phyloP scores from a whole-genome alignment of 2,329 filamentous ascomycete genomes.

The Aspergillus tubingensis region DNA sequence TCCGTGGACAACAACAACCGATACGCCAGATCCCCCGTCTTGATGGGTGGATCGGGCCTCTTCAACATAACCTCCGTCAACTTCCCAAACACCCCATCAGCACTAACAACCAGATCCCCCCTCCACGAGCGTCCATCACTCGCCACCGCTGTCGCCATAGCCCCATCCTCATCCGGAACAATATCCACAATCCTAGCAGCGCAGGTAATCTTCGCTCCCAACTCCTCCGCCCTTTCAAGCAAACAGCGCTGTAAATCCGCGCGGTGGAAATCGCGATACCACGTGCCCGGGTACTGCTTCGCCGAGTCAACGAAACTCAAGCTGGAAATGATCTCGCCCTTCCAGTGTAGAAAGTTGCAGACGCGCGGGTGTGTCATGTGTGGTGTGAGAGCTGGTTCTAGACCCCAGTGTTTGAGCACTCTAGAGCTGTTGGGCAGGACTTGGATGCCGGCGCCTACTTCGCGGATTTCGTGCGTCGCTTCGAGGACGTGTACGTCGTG shows the following conservation, averaged over 20 bases:
- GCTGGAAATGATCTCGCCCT: slow-evolving; percentile 50
- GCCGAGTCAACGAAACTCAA: slow-evolving; percentile 52
- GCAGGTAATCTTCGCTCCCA: slow-evolving; percentile 52
- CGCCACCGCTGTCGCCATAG: slow-evolving; percentile 40
- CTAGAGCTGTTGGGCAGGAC: slow-evolving; percentile 34
- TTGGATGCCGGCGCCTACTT: slow-evolving; percentile 34
- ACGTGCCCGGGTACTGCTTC: slow-evolving; percentile 36
- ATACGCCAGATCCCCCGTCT: slow-evolving; percentile 60
- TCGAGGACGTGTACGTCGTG: slow-evolving; percentile 30
- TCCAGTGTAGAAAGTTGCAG: slow-evolving; percentile 57
- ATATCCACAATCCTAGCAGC: slow-evolving; percentile 50
- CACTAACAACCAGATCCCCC: slow-evolving; percentile 29
- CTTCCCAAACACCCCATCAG: slow-evolving; percentile 34
- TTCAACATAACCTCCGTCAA: slow-evolving; percentile 50
- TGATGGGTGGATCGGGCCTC: slow-evolving; percentile 47
- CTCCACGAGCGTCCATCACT: slow-evolving; percentile 27
- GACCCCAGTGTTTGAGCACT: slow-evolving; percentile 40
- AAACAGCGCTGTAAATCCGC: slow-evolving; percentile 55
- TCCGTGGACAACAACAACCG: slow-evolving; percentile 53
- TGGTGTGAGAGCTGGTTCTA: slow-evolving; percentile 44
- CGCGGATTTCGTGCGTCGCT: slow-evolving; percentile 26
- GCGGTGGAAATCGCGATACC: slow-evolving; percentile 59
- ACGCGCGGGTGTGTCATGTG: slow-evolving; percentile 46
- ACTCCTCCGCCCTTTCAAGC: slow-evolving; percentile 49
- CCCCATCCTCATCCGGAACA: slow-evolving; percentile 23